Conservation (phyloP, 306 rosid species). For the Glycine latifolia region DNA sequence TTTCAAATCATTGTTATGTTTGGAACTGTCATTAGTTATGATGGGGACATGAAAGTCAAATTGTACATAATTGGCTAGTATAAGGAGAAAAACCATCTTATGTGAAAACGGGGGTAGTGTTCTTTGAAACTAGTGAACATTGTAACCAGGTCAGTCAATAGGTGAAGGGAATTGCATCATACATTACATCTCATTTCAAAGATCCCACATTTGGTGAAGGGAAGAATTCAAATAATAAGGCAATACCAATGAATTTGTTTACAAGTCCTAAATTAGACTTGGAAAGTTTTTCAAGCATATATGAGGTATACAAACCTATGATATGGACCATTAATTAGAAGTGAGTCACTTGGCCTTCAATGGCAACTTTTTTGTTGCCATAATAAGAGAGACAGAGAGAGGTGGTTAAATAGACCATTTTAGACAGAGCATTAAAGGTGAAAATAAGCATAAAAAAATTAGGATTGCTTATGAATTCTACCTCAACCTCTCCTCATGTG, state of each 20-base stretch:
- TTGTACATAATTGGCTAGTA: background rate
- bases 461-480: background rate
- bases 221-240: background rate
- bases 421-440: background rate
- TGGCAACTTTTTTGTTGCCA: background rate
- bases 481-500: background rate
- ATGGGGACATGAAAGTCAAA: background rate
- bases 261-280: background rate
- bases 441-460: background rate
- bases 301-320: background rate
- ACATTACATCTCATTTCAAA: background rate
- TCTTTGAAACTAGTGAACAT: background rate
- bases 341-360: background rate
- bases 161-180: background rate
- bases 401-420: background rate
- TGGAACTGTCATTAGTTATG: background rate
- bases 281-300: background rate
- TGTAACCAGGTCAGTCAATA: background rate
- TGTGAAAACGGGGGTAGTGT: background rate
- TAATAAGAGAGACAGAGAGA: background rate
- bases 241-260: background rate
- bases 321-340: background rate
- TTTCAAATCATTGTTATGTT: background rate
- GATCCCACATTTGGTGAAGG: background rate
- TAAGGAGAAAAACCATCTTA: background rate